These are phyloP conservation scores for Gossypium schwendimanii DNA, from an alignment of 441 rosid genomes.

Conservation along the genomic window DNA sequence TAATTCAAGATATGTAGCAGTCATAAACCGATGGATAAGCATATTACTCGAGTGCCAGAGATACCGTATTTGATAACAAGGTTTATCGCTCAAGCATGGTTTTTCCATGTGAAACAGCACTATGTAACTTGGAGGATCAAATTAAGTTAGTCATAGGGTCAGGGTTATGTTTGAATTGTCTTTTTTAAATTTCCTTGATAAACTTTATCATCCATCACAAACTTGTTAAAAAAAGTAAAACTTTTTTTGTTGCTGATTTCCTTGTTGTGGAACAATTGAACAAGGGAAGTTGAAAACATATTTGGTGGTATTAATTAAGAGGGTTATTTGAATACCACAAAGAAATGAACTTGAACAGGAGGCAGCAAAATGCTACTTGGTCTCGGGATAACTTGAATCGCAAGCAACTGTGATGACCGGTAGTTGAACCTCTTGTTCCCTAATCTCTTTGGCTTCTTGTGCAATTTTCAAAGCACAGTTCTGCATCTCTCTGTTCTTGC, in stretches of 20 bases:
- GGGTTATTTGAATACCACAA: not conserved
- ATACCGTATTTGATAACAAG: not conserved
- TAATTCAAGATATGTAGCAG: not conserved
- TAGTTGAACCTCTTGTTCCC: conserved; percentile 33
- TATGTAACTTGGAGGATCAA: not conserved
- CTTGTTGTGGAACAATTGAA: not conserved
- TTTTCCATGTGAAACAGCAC: not conserved
- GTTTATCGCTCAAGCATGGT: not conserved
- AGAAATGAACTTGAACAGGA: not conserved
- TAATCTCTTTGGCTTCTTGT: conserved; percentile 25
- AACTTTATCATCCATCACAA: not conserved
- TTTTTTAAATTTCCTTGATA: not conserved
- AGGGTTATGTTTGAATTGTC: not conserved
- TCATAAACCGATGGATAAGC: not conserved
- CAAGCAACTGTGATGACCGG: conserved; percentile 26
- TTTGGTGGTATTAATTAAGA: not conserved
- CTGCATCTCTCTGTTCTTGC: conserved; percentile 44
- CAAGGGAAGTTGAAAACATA: not conserved
- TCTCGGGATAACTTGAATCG: conserved; percentile 18
- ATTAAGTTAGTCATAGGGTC: not conserved
- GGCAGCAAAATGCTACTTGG: not conserved
- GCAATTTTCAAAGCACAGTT: conserved; percentile 28
- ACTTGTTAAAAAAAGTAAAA: not conserved
- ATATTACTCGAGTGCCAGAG: not conserved
- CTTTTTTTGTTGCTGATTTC: not conserved